Evolutionary conservation across 495 filamentous ascomycete species (phyloP), one percentile per base, ranked within the genome.

Genomic region (Penicillium herquei): DNA sequence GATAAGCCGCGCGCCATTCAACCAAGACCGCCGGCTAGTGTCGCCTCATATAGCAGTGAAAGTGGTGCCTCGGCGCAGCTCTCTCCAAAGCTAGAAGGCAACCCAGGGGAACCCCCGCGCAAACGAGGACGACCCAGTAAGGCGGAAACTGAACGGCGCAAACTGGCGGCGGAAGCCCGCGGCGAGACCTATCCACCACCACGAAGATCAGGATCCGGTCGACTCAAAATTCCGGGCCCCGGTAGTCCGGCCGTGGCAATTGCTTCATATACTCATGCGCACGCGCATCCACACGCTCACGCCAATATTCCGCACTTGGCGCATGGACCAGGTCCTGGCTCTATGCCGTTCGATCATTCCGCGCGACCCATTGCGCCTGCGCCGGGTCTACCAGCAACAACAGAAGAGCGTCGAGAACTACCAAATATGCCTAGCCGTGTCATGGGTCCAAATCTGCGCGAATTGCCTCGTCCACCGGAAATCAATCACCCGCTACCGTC

Each of bases 81-180:
- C 10, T 77, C 75, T 17, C 74, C 75, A 9, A 57, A 65, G 21
- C 59, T 70, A 41, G 64, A 67, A 26, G 59, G 51, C 6, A 46
- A 50, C 8, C 34, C 53, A 17, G 65, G 66, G 21, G 77, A 80
- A 33, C 76, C 71, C 12, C 77, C 76, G 35, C 78, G 79, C 51
- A 86, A 87, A 74, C 76, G 85, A 41, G 83, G 83, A 13, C 76
- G 83, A 11, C 83, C 83, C 47, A 82, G 75, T 57, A 84, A 84
- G 65, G 77, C 75, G 47, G 82, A 84, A 51, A 67, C 73, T 5
- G 80, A 84, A 55, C 71, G 75, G 17, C 72, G 77, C 50, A 78
- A 78, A 56, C 70, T 70, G 39, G 79, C 75, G 44, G 78, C 80
- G 42, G 78, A 81, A 62, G 71, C 72, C 16, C 76, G 78, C 12